Base-by-base conservation (phyloP, 805 yeast genomes). In the Ogataea allantospora region DNA sequence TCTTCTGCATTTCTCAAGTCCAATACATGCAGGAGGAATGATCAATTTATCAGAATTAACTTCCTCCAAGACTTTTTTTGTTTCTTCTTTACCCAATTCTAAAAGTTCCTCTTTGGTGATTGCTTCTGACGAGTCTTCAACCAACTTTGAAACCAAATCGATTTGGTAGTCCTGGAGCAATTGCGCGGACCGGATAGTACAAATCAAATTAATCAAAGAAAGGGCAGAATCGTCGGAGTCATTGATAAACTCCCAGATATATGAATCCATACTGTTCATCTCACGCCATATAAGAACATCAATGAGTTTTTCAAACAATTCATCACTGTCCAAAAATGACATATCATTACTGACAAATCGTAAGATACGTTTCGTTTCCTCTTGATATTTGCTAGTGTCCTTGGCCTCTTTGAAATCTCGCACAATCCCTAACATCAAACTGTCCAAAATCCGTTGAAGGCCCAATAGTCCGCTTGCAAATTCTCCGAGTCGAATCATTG, bases 21-120 rank as follows among this genome's bases (percentile, higher is more conserved):
- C 54, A 13, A 50, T 50, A 43, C 60, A 54, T 8, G 36, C 35
- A 2, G 40, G 30, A 21, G 65, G 66, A 23, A 61, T 50, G 25
- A 49, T 42, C 4, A 42, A 30, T 19, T 48, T 44, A 13, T 43
- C 42, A 1, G 46, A 38, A 9, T 45, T 32, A n/a, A 53, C 35
- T 9, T 43, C 37, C 4, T 35, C 26, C 12, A 42, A 19, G 4
- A 47, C 36, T n/a, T 15, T 7, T 6, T 46, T 46, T 3, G 42
- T 17, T 32, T 32, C 39, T 10, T 27, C 26, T 27, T 42, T 17
- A 23, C 31, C 37, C 10, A 12, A 13, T 13, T 27, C 35, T 12
- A 26, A 16, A n/a, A 30, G 33, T 7, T 18, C 33, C 22, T 28
- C 23, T 7, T 5, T 7, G 8, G n/a, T n/a, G n/a, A n/a, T n/a